Evolutionary conservation across 2,329 filamentous ascomycete species (phyloP).

Genomic region (Cercospora sesami): DNA sequence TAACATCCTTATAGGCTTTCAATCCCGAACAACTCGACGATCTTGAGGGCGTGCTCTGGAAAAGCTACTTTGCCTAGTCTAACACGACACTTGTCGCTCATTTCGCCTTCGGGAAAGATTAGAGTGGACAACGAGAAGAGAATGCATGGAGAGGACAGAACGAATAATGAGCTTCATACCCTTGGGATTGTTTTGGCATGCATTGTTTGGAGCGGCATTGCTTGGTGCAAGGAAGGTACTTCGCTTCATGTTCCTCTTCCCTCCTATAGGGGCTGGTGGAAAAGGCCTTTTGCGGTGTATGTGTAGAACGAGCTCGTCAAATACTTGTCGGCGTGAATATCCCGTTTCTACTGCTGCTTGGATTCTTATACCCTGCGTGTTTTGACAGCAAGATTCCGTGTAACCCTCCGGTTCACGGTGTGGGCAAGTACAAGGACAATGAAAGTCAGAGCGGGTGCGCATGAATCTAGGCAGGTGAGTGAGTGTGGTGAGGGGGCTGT

Average conservation of each 20-base stretch:
- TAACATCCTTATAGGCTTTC: conserved; percentile 61
- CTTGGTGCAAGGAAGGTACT: neutral
- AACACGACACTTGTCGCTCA: neutral
- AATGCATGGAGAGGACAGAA: neutral
- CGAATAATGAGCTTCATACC: conserved; percentile 8
- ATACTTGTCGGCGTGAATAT: neutral
- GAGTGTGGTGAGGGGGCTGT: no score
- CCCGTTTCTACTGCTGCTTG: neutral
- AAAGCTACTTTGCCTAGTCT: conserved; percentile 90
- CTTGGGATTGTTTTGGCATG: neutral
- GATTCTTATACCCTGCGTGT: neutral
- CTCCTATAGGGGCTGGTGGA: neutral
- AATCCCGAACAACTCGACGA: conserved; percentile 91
- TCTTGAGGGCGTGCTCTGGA: conserved; percentile 94
- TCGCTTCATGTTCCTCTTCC: neutral
- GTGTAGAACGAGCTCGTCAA: neutral
- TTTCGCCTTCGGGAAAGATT: neutral
- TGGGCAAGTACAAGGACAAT: neutral
- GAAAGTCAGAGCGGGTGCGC: neutral
- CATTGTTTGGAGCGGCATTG: conserved; percentile 7
- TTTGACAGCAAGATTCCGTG: neutral
- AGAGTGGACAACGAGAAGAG: neutral
- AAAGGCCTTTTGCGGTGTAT: neutral
- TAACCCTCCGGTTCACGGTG: neutral
- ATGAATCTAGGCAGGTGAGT: neutral